These are phyloP conservation scores for Penicillium sp. DNA, from an alignment of 2,329 filamentous ascomycete genomes.

Conservation along the genomic window DNA sequence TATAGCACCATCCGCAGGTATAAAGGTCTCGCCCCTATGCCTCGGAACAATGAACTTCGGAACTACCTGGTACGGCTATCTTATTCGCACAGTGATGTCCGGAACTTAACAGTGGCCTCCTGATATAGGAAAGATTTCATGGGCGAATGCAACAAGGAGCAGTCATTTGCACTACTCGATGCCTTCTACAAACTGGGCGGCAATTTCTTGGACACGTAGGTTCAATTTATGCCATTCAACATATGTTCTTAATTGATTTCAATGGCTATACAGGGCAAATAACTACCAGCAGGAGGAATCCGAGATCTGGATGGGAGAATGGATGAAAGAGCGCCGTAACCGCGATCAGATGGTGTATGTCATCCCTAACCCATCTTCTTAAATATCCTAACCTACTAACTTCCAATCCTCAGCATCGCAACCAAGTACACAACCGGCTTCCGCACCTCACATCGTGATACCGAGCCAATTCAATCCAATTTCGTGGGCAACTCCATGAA, in stretches of 20 bases:
- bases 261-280: conserved; percentile 31
- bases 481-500: conserved; percentile 43
- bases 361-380: too few relatives aligned
- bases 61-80: too few relatives aligned
- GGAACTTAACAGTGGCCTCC: too few relatives aligned
- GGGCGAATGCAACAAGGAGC: conserved; percentile 44
- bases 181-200: conserved; percentile 47
- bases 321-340: conserved; percentile 42
- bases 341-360: conserved; percentile 49
- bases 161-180: conserved; percentile 45
- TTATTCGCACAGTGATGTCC: too few relatives aligned
- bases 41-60: conserved; percentile 35
- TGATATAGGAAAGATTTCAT: conserved; percentile 28
- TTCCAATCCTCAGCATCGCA: too few relatives aligned
- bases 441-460: conserved; percentile 36
- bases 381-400: too few relatives aligned
- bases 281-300: conserved; percentile 46
- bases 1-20: conserved; percentile 20
- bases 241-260: background rate
- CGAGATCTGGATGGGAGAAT: conserved; percentile 49
- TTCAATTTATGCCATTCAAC: background rate
- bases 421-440: conserved; percentile 66
- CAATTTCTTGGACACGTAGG: conserved; percentile 50
- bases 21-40: conserved; percentile 28
- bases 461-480: conserved; percentile 38